Conservation (phyloP, 2,329 filamentous ascomycete genomes). For the Metarhizium humberi region DNA sequence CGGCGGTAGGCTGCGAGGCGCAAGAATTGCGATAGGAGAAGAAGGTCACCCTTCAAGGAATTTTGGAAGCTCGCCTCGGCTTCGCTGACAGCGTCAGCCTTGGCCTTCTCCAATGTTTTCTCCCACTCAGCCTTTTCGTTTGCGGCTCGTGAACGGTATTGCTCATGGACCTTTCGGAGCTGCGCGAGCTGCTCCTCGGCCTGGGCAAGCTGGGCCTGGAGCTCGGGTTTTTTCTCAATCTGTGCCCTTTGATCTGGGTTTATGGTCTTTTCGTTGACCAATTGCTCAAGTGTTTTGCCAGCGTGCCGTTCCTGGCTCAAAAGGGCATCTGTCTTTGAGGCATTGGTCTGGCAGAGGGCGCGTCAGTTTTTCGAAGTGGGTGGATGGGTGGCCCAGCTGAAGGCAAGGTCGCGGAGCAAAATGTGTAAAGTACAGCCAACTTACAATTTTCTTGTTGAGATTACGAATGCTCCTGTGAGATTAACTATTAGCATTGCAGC, state of each 20-base stretch:
- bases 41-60: slow-evolving; percentile 53
- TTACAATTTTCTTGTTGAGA: slow-evolving; percentile 86
- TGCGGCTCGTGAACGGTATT: slow-evolving; percentile 53
- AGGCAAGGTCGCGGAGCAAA: neutral
- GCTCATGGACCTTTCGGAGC: slow-evolving; percentile 66
- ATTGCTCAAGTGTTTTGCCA: slow-evolving; percentile 61
- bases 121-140: slow-evolving; percentile 52
- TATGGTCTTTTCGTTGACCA: slow-evolving; percentile 63
- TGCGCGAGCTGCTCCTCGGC: slow-evolving; percentile 65
- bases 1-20: slow-evolving; percentile 69
- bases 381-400: neutral
- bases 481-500: neutral
- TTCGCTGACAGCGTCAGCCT: slow-evolving; percentile 42
- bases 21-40: slow-evolving; percentile 70
- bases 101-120: slow-evolving; percentile 47
- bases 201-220: slow-evolving; percentile 59
- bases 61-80: slow-evolving; percentile 41
- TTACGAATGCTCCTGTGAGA: slow-evolving; percentile 72
- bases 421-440: slow-evolving; percentile 21
- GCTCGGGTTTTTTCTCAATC: slow-evolving; percentile 64
- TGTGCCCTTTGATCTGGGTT: slow-evolving; percentile 73
- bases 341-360: slow-evolving; percentile 44
- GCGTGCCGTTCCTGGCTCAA: slow-evolving; percentile 60
- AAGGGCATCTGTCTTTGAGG: slow-evolving; percentile 62
- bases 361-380: slow-evolving; percentile 19